Base-by-base conservation (phyloP, 2,329 filamentous ascomycete genomes). In the Stemphylium vesicarium region DNA sequence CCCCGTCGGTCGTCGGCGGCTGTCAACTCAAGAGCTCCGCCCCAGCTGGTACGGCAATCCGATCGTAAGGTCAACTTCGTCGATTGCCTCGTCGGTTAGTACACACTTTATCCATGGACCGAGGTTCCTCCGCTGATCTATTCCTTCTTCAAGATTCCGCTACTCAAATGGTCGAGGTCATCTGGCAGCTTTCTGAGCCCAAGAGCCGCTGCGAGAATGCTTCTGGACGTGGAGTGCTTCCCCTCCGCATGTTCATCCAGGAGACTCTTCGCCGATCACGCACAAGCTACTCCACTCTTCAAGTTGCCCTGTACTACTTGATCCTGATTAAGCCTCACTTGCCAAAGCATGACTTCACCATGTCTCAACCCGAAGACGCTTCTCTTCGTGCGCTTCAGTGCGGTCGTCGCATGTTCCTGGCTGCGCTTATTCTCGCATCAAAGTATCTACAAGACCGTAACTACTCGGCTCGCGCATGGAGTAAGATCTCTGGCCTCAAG, bases 391-490 rank as follows among this genome's bases (percentile, higher is more conserved):
- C 92, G 36, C 85, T 99, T 71, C 93, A 96, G 77, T 98, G 95
- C 77, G 95, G 95, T 50, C 90, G 95, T 59, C 92, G 95, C 70
- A 98, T 98, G 94, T 98, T 99, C 74, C 84, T 99, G 49, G 88
- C 95, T 10, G 93, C 94, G 42, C 83, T 99, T 57, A 98, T 99
- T 63, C 83, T 99, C 52, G 95, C 95, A 2, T 98, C 95, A 32
- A 99, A 99, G 80, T 99, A 98, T 74, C 82, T 99, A 41, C 95
- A 99, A 77, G 95, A 99, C 75, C 89, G 94, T 65, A 99, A 98
- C 79, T 99, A 96, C 78, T 98, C 95, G 12, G 92, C 95, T 43
- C 88, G 94, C 51, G 95, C 95, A 37, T 99, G 95, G 95, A 98
- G 94, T 77, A 98, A 96, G 82, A 99, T 99, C 66, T 98, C 95